A percentile compares a stretch with the other conserved stretches of the same genome.
phyloP scores from a whole-genome alignment of 257 asterid genomes.

The Penstemon eatonii region DNA sequence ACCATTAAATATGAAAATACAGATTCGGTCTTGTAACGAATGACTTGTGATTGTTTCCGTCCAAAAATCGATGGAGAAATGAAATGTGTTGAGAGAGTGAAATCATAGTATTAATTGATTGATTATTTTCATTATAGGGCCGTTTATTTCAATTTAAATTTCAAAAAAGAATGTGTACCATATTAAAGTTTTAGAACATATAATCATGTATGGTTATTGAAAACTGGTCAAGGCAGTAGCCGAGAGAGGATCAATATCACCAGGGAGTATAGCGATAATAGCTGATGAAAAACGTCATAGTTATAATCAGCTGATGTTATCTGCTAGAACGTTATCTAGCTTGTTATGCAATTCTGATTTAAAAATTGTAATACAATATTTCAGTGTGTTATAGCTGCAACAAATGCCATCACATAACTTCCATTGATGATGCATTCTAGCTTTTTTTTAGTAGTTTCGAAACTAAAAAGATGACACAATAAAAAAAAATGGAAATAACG shows the following conservation, averaged over 20 bases:
- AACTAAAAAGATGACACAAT: background rate
- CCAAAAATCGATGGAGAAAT: no score
- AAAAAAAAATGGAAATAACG: no score
- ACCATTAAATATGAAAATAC: no score
- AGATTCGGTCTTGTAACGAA: no score
- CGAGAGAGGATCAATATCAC: conserved; percentile 45
- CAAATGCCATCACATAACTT: background rate
- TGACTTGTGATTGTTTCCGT: no score
- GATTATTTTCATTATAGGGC: no score
- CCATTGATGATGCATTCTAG: background rate
- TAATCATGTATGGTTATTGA: no score
- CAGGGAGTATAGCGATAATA: conserved; percentile 64
- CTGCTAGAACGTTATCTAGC: conserved; percentile 62
- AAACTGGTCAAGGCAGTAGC: conserved; percentile 66
- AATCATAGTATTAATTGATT: no score
- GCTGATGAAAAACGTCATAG: conserved; percentile 63
- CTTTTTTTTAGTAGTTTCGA: conserved; percentile 2
- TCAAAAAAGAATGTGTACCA: no score
- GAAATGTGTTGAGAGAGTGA: no score
- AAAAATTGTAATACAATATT: conserved; percentile 42
- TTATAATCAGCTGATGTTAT: conserved; percentile 61
- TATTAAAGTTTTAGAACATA: no score
- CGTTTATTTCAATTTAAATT: no score
- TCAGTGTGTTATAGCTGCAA: background rate
- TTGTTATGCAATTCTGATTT: conserved; percentile 43